Base-by-base conservation (phyloP, 371 early-diverging fungal genomes). In the Fennellomyces sp. region DNA sequence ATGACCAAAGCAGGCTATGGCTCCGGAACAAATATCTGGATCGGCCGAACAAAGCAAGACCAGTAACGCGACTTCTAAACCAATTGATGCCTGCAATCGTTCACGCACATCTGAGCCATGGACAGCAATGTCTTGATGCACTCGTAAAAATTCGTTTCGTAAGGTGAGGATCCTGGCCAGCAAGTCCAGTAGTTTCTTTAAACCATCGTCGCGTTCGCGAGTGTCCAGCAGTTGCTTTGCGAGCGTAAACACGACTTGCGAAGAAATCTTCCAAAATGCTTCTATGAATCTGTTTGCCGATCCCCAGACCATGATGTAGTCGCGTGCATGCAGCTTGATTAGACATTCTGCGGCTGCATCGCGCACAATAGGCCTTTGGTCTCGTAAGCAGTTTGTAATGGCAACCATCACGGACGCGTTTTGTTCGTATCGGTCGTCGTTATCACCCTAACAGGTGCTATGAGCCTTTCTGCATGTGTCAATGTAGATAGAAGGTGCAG, bases 21-120 rank as follows among this genome's bases (percentile, higher is more conserved):
- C 84, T 60, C 81, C 78, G 1, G 83, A 75, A 55, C 87, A 85
- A 53, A 92, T 86, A 51, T 90, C 92, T 13, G 86, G 80, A 57
- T 92, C 91, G 0, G 92, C 75, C 8, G 88, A 88, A 59, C 93
- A 93, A 17, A 94, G 65, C 8, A 91, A 65, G 5, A 94, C 88
- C 12, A 93, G 66, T 8, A 95, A 78, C 0, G 90, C 87, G 21
- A 90, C 87, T 64, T 95, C 95, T 33, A 94, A 62, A 2, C 88
- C 87, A 33, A 91, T 86, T 25, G 85, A 81, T 6, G 92, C 88
- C 39, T 87, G 85, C 27, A 89, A 64, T 35, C 92, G 68, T 54
- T 93, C 92, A 19, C 83, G 82, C 7, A 84, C 80, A 57, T 85
- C 68, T 13, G 68, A 35, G 2, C 68, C 68, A 30, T 60, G 67